These are phyloP conservation scores for Coniosporium tulheliwenetii DNA, from an alignment of 2,329 filamentous ascomycete species.

Conservation along the genomic window DNA sequence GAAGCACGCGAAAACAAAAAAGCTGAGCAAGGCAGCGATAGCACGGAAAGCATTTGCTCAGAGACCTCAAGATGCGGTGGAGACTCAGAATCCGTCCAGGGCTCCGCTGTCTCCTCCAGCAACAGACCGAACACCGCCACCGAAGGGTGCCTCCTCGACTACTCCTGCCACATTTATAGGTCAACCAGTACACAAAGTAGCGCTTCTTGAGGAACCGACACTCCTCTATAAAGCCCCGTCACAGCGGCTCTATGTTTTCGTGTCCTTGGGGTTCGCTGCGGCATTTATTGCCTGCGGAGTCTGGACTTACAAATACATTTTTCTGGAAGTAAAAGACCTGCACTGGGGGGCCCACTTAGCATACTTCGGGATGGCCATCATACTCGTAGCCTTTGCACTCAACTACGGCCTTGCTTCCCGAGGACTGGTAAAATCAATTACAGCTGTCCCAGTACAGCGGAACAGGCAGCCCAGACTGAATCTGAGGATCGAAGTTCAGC, in stretches of 20 bases:
- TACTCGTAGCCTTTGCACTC: conserved; percentile 44
- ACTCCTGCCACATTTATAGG: conserved; percentile 2
- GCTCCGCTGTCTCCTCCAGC: not conserved
- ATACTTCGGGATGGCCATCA: conserved; percentile 41
- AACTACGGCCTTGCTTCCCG: conserved; percentile 43
- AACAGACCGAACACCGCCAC: not conserved
- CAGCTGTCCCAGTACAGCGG: conserved; percentile 29
- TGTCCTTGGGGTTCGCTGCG: conserved; percentile 37
- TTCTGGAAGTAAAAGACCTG: conserved; percentile 33
- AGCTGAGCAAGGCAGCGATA: not conserved
- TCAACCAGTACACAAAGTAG: no score
- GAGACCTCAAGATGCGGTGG: not conserved
- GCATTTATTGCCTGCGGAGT: conserved; percentile 33
- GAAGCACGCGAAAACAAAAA: not conserved
- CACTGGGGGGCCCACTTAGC: conserved; percentile 40
- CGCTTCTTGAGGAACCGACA: conserved; percentile 22
- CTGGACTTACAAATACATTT: conserved; percentile 34
- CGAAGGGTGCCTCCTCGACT: conserved; percentile 15
- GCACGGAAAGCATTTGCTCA: no score
- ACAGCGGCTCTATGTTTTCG: conserved; percentile 46
- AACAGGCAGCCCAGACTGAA: conserved; percentile 4
- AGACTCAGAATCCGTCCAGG: not conserved
- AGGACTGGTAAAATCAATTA: conserved; percentile 42
- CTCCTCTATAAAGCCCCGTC: conserved; percentile 50
- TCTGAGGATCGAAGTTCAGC: conserved; percentile 10